Percentiles rank a stretch among this genome's conserved stretches.
Evolutionary conservation across 495 filamentous ascomycete genomes (phyloP).

Genomic region (Penicillium bovifimosum): DNA sequence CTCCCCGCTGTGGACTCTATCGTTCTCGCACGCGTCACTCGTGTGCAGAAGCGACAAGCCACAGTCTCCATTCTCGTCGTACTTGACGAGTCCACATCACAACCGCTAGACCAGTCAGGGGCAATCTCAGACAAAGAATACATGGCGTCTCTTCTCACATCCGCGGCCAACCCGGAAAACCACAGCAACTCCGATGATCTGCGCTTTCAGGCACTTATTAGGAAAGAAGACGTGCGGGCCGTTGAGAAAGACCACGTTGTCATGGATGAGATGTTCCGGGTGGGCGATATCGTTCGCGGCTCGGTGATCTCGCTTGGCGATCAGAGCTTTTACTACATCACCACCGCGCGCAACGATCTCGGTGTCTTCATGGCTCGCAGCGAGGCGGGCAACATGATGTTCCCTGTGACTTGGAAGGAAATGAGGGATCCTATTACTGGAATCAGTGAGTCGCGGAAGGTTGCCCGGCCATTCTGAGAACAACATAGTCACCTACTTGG

Average conservation of each 20-base stretch:
- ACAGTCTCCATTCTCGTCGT: constrained; percentile 77
- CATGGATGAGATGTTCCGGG: constrained; percentile 84
- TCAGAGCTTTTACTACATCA: constrained; percentile 88
- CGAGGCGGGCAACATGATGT: constrained; percentile 83
- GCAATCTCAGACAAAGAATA: constrained; percentile 45
- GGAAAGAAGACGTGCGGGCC: constrained; percentile 85
- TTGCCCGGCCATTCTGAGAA: constrained; percentile 81
- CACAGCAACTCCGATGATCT: constrained; percentile 45
- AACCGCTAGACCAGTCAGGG: constrained; percentile 37
- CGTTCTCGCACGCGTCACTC: constrained; percentile 78
- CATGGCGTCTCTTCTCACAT: constrained; percentile 40
- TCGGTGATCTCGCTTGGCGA: constrained; percentile 89
- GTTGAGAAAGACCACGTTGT: constrained; percentile 94
- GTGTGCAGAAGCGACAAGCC: constrained; percentile 77
- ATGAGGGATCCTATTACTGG: constrained; percentile 82
- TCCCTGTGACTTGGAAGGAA: constrained; percentile 91
- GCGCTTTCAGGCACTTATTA: constrained; percentile 47
- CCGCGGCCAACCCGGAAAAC: constrained; percentile 41
- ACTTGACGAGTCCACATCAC: constrained; percentile 43
- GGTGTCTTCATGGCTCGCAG: constrained; percentile 93
- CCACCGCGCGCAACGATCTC: constrained; percentile 81
- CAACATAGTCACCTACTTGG: not conserved
- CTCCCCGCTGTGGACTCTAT: constrained; percentile 73
- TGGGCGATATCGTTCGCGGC: constrained; percentile 88
- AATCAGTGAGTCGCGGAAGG: constrained; percentile 74